Base-by-base conservation (phyloP, 2,329 filamentous ascomycete species). In the Paecilomyces niveus region DNA sequence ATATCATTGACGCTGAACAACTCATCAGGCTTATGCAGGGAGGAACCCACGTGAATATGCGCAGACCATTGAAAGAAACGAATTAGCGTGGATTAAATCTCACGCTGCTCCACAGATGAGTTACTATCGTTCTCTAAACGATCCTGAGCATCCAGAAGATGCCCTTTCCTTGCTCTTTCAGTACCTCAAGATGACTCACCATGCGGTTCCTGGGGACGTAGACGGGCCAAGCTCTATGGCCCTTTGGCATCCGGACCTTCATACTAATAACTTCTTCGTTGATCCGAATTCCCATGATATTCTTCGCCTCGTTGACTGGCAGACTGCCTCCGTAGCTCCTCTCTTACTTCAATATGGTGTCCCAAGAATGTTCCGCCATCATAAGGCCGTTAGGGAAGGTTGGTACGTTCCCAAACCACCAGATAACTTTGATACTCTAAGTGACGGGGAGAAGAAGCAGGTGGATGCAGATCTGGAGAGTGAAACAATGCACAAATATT, bases 231-330 rank as follows among this genome's bases (percentile, higher is more conserved):
- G 26, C 26, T 29, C 26, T 39, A 39, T n/a, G 13, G 35, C 72
- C 68, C 54, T 70, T 26, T 68, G 67, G 75, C 73, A 78, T 56
- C 60, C 58, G 35, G 74, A 78, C 54, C 63, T 78, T 21, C 75
- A 78, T 54, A 57, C 57, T 18, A 73, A 68, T 8, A 78, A 68
- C 55, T 63, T 68, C 21, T 68, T 66, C 54, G 64, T 68, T 1
- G 29, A 68, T 50, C 64, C 64, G 3, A 50, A 60, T 11, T 57
- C 52, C n/a, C 64, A 63, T 31, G 57, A 68, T 22, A 57, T 68
- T 1, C 51, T 65, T 7, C 57, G 63, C 33, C 65, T 69, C 24
- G 65, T 68, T 21, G 68, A 68, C 52, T 70, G 64, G 65, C 64
- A 69, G 54, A 65, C 65, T 72, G 62, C 53, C 13, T 59, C 64